Percentiles rank a stretch among this genome's conserved stretches.
phyloP scores from a whole-genome alignment of 805 yeast genomes.

The Scheffersomyces lignosus region DNA sequence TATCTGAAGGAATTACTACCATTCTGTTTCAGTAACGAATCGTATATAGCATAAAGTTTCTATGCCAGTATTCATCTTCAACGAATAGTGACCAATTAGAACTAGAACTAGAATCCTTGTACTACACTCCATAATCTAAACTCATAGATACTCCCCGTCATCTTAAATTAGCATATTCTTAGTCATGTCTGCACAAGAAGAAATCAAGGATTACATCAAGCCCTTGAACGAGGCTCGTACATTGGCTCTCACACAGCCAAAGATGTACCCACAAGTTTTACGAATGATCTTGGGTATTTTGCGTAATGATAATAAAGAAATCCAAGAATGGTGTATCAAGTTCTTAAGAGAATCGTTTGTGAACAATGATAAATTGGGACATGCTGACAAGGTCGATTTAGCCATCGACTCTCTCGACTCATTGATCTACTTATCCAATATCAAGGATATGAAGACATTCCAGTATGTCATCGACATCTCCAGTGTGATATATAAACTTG shows the following conservation, averaged over 20 bases:
- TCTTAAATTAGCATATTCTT: too few relatives aligned
- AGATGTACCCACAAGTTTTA: slow-evolving; percentile 42
- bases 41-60: too few relatives aligned
- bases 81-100: too few relatives aligned
- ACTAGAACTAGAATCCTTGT: too few relatives aligned
- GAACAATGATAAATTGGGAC: slow-evolving; percentile 14
- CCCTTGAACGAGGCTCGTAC: slow-evolving; percentile 41
- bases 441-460: slow-evolving; percentile 31
- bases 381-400: slow-evolving; percentile 34
- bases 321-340: slow-evolving; percentile 42
- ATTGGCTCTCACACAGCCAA: slow-evolving; percentile 29
- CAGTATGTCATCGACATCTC: slow-evolving; percentile 35
- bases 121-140: too few relatives aligned
- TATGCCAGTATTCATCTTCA: too few relatives aligned
- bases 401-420: slow-evolving; percentile 42
- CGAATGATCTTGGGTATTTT: slow-evolving; percentile 42
- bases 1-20: too few relatives aligned
- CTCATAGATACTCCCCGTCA: too few relatives aligned
- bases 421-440: slow-evolving; percentile 25
- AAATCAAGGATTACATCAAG: slow-evolving; percentile 19
- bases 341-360: slow-evolving; percentile 40
- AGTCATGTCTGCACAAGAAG: too few relatives aligned
- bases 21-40: too few relatives aligned
- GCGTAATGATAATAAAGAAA: slow-evolving; percentile 30
- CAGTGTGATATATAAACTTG: slow-evolving; percentile 42